These are phyloP conservation scores for Plasmodium coatneyi DNA, from an alignment of 169 alveolate genomes.

Conservation along the genomic window DNA sequence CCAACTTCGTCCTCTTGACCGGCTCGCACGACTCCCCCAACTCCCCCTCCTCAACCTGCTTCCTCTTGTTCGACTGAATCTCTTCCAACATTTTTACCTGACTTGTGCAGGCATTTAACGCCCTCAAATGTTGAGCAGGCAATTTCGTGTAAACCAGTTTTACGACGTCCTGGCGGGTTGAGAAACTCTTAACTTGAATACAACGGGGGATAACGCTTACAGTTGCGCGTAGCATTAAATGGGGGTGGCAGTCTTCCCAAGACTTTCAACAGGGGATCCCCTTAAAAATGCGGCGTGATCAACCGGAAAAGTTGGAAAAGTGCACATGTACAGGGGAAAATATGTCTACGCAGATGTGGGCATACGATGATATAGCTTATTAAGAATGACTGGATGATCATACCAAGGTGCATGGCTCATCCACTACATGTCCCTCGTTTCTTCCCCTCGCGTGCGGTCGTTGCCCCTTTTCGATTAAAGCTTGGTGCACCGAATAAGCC, in stretches of 20 bases:
- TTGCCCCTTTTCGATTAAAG: background rate
- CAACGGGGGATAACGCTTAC: background rate
- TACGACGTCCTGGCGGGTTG: background rate
- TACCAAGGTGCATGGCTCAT: background rate
- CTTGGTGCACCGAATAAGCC: background rate
- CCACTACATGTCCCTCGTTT: background rate
- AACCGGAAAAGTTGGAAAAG: background rate
- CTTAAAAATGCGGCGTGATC: background rate
- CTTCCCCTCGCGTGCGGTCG: background rate
- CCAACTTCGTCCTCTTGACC: slow-evolving; percentile 10
- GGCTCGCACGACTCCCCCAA: background rate
- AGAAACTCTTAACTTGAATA: background rate
- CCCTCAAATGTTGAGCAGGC: background rate
- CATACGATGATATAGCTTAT: no score
- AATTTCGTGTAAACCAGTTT: background rate
- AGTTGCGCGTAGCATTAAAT: background rate
- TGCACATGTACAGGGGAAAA: background rate
- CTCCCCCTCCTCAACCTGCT: background rate
- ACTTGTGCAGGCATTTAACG: background rate
- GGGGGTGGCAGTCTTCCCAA: background rate
- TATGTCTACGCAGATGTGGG: background rate
- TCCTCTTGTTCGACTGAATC: background rate
- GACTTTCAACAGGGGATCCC: background rate
- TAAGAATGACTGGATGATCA: background rate
- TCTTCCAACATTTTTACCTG: slow-evolving; percentile 9